Evolutionary conservation across 1,284 basidiomycete species (phyloP).

Genomic region (Chiua sp.): DNA sequence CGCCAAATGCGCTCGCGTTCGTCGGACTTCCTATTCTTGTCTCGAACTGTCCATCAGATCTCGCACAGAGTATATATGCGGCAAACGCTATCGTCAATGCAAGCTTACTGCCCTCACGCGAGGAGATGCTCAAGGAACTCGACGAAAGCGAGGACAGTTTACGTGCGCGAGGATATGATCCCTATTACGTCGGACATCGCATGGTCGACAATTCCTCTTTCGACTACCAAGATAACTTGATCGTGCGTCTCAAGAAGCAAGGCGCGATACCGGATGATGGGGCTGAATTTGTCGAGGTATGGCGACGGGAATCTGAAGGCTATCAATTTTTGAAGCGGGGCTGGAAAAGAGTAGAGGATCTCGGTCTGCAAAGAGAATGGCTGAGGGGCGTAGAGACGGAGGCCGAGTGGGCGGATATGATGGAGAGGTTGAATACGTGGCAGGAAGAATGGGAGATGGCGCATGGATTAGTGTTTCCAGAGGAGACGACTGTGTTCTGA

Average conservation of each 20-base stretch:
- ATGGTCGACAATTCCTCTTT: conserved; percentile 46
- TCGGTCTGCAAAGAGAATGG: conserved; percentile 43
- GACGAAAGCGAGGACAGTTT: conserved; percentile 45
- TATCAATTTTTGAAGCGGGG: conserved; percentile 46
- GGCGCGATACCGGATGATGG: conserved; percentile 48
- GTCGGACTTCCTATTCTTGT: conserved; percentile 54
- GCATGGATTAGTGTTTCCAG: conserved; percentile 22
- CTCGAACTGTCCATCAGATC: conserved; percentile 54
- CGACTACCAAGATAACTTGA: conserved; percentile 55
- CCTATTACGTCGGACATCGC: conserved; percentile 54
- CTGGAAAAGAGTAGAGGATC: conserved; percentile 50
- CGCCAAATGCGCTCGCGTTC: conserved; percentile 57
- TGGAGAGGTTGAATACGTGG: conserved; percentile 52
- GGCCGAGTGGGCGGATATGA: conserved; percentile 54
- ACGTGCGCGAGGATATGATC: conserved; percentile 48
- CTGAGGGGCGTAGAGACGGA: conserved; percentile 44
- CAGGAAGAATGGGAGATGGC: conserved; percentile 48
- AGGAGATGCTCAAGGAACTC: conserved; percentile 47
- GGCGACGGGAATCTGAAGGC: conserved; percentile 45
- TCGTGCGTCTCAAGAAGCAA: conserved; percentile 48
- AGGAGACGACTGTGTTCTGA: conserved; percentile 13
- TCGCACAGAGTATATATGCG: conserved; percentile 54
- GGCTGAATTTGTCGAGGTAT: conserved; percentile 52
- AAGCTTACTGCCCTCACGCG: conserved; percentile 45
- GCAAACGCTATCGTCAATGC: conserved; percentile 51